Evolutionary conservation across 1,139 yeast genomes (phyloP), one percentile per base, ranked within the genome.

Genomic region (Zygosaccharomyces sapae): DNA sequence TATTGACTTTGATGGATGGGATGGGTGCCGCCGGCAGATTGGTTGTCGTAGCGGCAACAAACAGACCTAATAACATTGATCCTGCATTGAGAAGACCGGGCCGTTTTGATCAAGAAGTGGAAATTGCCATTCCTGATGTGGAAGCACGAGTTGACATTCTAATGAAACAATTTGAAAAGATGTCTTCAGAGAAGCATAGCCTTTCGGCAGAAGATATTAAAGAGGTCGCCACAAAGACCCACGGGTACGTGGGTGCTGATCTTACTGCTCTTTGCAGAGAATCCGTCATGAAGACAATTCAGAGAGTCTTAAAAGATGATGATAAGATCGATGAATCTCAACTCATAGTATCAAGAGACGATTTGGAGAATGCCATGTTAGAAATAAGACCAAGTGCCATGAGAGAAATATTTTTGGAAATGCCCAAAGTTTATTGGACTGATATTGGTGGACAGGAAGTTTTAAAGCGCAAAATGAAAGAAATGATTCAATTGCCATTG

Each of bases 371-470:
- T 19, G 92, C 97, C 0, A 67, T 89, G 61, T 70, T 81, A 0
- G 94, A 86, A 29, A 80, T 92, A 5, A 75, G 95, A 43, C 98
- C 98, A 1, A 86, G 95, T 50, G 98, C 97, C 1, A 92, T 94
- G 98, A 77, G 96, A 50, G 98, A 94, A 62, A 87, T 90, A 47
- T 83, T 89, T 51, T 71, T 92, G 46, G 99, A 92, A 59, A 87
- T 90, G 77, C 97, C 98, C 3, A 86, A 88, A 61, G 95, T 90
- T 0, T 76, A 79, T 54, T 92, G 98, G 97, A 71, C 80, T 10
- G 98, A 94, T 67, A 90, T 92, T 56, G 98, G 98, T 13, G 99
- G 99, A 0, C 97, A 92, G 65, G 82, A 83, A 18, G 83, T 79
- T 16, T 74, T 92, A 49, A 92, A 92, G 61, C 75, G 75, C 51